Evolutionary conservation across 1,284 basidiomycete species (phyloP), one percentile per base, ranked within the genome.

Genomic region (Puccinia hordei): DNA sequence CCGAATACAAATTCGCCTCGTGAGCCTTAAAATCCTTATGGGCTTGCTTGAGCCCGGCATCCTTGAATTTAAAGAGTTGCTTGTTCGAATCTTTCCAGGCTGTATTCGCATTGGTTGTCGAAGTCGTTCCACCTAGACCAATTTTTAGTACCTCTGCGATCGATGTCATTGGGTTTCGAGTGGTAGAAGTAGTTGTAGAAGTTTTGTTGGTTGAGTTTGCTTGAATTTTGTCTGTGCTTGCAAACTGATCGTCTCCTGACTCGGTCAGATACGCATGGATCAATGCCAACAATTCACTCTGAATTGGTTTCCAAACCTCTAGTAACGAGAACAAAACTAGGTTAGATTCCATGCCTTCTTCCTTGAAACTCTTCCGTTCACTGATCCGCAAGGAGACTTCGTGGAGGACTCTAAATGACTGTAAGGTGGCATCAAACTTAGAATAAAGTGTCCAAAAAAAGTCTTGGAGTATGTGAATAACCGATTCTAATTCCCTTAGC

Each of bases 381-480:
- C 73, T 78, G 65, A 76, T 75, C 30, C 80, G 83, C 90, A 82
- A 92, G 0, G 93, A 89, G 0, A 99, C 93, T 85, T 99, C 97
- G 84, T 92, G 95, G 0, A 97, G 89, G 1, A 98, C 92, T 68
- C 95, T 88, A 83, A 98, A 88, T 12, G 95, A 93, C 86, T 99
- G 95, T 49, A 93, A 89, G n/a, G 98, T 92, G 27, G 97, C 97
- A 84, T 95, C 92, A 74, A 99, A 86, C 86, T 99, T 99, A 6
- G 95, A 97, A 85, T 94, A 99, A 22, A 98, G 86, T 4, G 97
- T 98, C 95, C 96, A 99, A 86, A 99, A 98, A 51, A 99, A 88
- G 86, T 99, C 97, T 81, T 89, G 89, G 74, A 98, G 86, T n/a
- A 92, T 90, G 83, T 95, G 92, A 82, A 93, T 57, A 24, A 81